phyloP scores from a whole-genome alignment of 1,139 yeast species.

The Nakaseomyces delphensis region DNA sequence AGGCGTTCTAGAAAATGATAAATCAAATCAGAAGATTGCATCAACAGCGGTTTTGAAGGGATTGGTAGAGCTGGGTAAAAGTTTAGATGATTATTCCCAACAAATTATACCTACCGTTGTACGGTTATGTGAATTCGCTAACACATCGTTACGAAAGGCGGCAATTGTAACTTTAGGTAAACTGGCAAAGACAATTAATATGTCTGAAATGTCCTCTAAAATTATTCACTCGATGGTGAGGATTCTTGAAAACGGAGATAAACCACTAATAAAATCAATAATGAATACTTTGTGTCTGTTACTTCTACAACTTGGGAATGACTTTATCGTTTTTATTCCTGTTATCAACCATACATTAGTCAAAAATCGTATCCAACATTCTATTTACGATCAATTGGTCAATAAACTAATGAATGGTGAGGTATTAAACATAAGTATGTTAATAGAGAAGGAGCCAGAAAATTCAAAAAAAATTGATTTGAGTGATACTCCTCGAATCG shows the following conservation, averaged over 20 bases:
- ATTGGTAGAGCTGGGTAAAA: slow-evolving; percentile 81
- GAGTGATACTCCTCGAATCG: slow-evolving; percentile 59
- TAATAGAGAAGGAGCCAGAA: slow-evolving; percentile 56
- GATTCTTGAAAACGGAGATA: slow-evolving; percentile 49
- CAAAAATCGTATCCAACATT: slow-evolving; percentile 57
- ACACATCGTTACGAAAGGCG: slow-evolving; percentile 49
- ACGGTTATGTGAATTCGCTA: slow-evolving; percentile 65
- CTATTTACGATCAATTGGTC: slow-evolving; percentile 73
- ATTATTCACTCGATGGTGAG: slow-evolving; percentile 81
- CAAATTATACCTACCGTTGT: slow-evolving; percentile 79
- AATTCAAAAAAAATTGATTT: slow-evolving; percentile 33
- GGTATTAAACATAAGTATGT: slow-evolving; percentile 71
- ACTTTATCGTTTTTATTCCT: slow-evolving; percentile 81
- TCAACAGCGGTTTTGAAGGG: slow-evolving; percentile 74
- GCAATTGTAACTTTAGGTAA: slow-evolving; percentile 84
- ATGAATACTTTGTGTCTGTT: slow-evolving; percentile 77
- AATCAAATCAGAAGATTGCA: slow-evolving; percentile 52
- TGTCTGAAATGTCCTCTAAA: slow-evolving; percentile 85
- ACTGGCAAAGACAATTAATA: slow-evolving; percentile 59
- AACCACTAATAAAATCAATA: slow-evolving; percentile 55
- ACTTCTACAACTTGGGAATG: slow-evolving; percentile 72
- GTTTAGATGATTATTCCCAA: slow-evolving; percentile 82
- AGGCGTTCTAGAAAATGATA: slow-evolving; percentile 72
- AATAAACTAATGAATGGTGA: slow-evolving; percentile 77
- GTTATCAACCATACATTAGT: slow-evolving; percentile 66